phyloP scores from a whole-genome alignment of 2,329 filamentous ascomycete genomes.

The Fusarium haematococcum region DNA sequence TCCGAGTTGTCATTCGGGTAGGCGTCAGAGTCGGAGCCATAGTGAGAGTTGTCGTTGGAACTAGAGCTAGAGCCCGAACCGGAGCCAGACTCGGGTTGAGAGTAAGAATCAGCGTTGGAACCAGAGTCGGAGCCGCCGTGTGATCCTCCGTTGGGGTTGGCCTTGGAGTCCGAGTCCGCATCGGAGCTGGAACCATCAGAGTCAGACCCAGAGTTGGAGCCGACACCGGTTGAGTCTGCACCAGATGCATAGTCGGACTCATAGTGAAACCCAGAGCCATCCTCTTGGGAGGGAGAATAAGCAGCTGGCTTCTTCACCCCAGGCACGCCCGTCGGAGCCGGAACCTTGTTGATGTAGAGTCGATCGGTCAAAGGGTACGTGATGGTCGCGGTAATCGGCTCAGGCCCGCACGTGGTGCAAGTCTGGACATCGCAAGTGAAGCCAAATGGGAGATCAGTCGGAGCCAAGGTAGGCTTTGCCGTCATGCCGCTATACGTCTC shows the following conservation, averaged over 20 bases:
- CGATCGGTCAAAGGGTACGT: constrained; percentile 21
- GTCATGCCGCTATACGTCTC: constrained; percentile 29
- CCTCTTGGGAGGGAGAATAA: neutral
- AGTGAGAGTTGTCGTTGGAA: neutral
- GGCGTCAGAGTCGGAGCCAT: neutral
- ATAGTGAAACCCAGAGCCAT: neutral
- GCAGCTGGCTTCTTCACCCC: neutral
- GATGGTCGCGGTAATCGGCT: constrained; percentile 28
- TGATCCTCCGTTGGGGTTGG: neutral
- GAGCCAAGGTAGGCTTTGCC: constrained; percentile 10
- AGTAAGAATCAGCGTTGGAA: neutral
- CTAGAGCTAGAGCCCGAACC: neutral
- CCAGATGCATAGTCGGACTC: neutral
- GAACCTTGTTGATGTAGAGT: constrained; percentile 52
- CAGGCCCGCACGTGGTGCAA: constrained; percentile 22
- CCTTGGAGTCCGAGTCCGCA: neutral
- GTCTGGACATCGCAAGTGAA: constrained; percentile 33
- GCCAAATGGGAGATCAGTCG: constrained; percentile 19
- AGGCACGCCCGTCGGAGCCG: neutral
- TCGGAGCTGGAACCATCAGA: neutral
- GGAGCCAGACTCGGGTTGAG: neutral
- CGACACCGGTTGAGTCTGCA: neutral
- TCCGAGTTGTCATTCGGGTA: neutral
- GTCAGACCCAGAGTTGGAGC: neutral
- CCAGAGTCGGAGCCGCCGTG: neutral